Conservation (phyloP, 2,329 filamentous ascomycete genomes). For the Colletotrichum somersetense region DNA sequence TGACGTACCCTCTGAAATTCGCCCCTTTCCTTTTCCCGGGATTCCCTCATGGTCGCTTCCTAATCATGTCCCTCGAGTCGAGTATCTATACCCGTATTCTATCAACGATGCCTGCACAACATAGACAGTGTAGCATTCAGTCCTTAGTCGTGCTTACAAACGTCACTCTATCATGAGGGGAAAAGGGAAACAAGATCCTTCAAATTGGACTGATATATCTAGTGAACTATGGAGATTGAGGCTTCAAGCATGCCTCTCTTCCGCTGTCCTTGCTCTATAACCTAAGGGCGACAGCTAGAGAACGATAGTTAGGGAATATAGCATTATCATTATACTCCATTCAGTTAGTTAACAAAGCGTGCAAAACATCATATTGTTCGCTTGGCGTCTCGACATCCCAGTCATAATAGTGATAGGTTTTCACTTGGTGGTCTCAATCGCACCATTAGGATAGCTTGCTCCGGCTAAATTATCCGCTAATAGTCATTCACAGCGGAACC, state of each 20-base stretch:
- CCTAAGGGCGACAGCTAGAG: background rate
- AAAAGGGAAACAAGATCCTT: background rate
- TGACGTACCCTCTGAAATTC: constrained; percentile 24
- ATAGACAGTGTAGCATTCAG: background rate
- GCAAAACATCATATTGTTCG: background rate
- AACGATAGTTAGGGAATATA: background rate
- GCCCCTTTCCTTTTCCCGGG: background rate
- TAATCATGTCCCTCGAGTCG: background rate
- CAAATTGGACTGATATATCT: too few species aligned
- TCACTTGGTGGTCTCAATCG: background rate
- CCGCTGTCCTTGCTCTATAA: background rate
- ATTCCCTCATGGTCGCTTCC: background rate
- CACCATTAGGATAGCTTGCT: background rate
- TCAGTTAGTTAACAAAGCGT: background rate
- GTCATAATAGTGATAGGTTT: background rate
- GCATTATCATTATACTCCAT: background rate
- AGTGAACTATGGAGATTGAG: background rate
- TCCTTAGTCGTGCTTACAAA: background rate
- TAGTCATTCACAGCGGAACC: background rate
- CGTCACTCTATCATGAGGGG: background rate
- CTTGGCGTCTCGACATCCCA: background rate
- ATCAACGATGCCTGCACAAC: background rate
- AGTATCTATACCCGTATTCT: background rate
- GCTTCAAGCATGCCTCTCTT: too few species aligned
- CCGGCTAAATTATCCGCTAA: background rate